phyloP scores from a whole-genome alignment of 2,329 filamentous ascomycete genomes.

The Penicillium digitatum region DNA sequence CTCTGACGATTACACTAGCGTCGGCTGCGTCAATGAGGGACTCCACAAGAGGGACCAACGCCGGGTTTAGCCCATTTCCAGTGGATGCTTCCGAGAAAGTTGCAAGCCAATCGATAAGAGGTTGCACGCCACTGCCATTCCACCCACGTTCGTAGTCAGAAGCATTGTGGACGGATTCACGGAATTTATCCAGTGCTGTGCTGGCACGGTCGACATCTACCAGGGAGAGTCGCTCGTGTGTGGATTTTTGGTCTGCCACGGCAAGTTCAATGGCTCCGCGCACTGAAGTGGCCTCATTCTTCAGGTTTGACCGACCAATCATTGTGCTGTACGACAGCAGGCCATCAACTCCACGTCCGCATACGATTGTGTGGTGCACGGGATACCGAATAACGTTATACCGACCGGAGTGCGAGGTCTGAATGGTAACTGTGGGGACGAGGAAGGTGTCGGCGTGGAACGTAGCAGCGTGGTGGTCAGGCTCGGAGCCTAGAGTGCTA shows the following conservation, averaged over 20 bases:
- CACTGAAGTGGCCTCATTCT: conserved; percentile 31
- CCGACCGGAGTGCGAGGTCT: conserved; percentile 59
- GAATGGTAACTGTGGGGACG: conserved; percentile 71
- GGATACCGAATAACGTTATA: conserved; percentile 70
- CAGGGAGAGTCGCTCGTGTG: conserved; percentile 40
- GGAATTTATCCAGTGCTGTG: conserved; percentile 63
- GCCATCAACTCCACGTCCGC: conserved; percentile 68
- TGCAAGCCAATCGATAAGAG: conserved; percentile 61
- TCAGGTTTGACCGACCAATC: conserved; percentile 30
- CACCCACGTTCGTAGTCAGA: conserved; percentile 69
- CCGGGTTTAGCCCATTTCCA: conserved; percentile 58
- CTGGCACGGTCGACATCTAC: conserved; percentile 63
- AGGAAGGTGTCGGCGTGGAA: conserved; percentile 61
- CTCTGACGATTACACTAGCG: conserved; percentile 27
- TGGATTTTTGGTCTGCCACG: conserved; percentile 39
- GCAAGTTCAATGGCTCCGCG: conserved; percentile 44
- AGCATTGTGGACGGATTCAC: conserved; percentile 65
- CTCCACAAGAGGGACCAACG: conserved; percentile 62
- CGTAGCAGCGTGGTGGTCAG: conserved; percentile 48
- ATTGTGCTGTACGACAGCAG: conserved; percentile 44
- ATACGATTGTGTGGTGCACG: conserved; percentile 74
- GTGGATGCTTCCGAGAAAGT: conserved; percentile 21
- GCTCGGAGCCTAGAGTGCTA: conserved; percentile 50
- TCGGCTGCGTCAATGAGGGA: conserved; percentile 56
- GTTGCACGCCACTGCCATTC: conserved; percentile 66